Conservation (phyloP, 257 asterid species). For the Solanum ossicruentum region DNA sequence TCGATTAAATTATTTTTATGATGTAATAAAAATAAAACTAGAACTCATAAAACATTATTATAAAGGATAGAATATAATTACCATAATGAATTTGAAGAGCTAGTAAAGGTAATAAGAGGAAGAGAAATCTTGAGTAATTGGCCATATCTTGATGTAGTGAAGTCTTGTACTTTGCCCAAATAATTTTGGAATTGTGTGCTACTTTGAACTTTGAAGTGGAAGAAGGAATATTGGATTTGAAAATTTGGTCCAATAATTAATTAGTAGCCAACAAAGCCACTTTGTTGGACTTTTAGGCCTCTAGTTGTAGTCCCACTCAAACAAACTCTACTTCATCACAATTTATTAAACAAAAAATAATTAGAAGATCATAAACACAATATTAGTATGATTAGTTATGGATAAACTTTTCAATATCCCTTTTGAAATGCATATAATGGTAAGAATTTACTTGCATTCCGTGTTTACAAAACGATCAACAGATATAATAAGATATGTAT, state of each 20-base stretch:
- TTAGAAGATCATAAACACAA: neutral
- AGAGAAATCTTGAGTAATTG: constrained; percentile 8
- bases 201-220: neutral
- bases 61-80: neutral
- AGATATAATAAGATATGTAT: neutral
- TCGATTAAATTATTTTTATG: too few species aligned
- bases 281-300: neutral
- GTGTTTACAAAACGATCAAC: neutral
- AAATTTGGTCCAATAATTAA: neutral
- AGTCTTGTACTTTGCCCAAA: neutral
- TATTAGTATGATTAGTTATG: neutral
- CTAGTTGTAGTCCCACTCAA: neutral
- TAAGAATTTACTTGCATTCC: neutral
- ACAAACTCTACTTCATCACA: neutral
- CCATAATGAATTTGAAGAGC: constrained; percentile 36
- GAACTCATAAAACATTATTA: neutral
- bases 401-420: neutral
- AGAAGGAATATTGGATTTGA: neutral
- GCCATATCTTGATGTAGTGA: constrained; percentile 14
- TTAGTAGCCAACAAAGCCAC: neutral
- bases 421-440: neutral
- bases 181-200: neutral
- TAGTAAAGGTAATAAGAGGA: constrained; percentile 24
- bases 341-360: neutral
- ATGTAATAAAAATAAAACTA: neutral